Evolutionary conservation across 176 grass and related monocot genomes (phyloP), one percentile per base, ranked within the genome.

Genomic region (Oryza officinalis): DNA sequence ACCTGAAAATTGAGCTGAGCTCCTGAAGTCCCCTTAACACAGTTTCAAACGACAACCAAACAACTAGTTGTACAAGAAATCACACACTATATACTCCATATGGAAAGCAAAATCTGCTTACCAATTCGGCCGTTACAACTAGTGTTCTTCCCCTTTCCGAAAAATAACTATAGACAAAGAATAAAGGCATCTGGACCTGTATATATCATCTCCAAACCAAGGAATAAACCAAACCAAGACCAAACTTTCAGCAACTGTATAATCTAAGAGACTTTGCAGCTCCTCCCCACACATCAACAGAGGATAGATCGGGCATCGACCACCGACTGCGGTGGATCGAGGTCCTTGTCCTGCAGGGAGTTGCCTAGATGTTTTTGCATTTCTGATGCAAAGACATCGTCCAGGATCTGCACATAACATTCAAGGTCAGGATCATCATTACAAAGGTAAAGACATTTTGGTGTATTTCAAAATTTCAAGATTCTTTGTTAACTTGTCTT

Each of bases 341-440:
- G 76, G 75, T 95, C 96, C 67, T 86, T 94, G 76, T 93, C 93
- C 87, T 95, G 96, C 65, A 98, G 91, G 71, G 96, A 89, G 49
- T 95, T 98, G 14, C 96, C 96, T 4, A 95, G 85, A 27, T 93
- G 80, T 74, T 93, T 98, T 63, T 98, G 96, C 96, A 98, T 95
- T 67, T 98, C 93, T 33, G 90, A 95, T 74, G 89, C 93, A 38
- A 98, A 98, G 31, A 89, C 82, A 59, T 93, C 96, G 45, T 93
- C 96, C 20, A 98, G 77, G 27, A 98, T 98, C 96, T 98, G 93
- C 85, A 82, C 14, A 71, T 50, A 66, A 81, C 13, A 31, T 0
- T 82, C 25, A 40, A 26, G 32, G 37, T 87, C 81, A 83, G 33
- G 33, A 35, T 35, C 1, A 35, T 35, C 33, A 6, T 35, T 35